Percentiles rank a stretch among this genome's conserved stretches.
Evolutionary conservation across 352 stramenopile genomes (phyloP).

Genomic region (Globisporangium abappressorium): DNA sequence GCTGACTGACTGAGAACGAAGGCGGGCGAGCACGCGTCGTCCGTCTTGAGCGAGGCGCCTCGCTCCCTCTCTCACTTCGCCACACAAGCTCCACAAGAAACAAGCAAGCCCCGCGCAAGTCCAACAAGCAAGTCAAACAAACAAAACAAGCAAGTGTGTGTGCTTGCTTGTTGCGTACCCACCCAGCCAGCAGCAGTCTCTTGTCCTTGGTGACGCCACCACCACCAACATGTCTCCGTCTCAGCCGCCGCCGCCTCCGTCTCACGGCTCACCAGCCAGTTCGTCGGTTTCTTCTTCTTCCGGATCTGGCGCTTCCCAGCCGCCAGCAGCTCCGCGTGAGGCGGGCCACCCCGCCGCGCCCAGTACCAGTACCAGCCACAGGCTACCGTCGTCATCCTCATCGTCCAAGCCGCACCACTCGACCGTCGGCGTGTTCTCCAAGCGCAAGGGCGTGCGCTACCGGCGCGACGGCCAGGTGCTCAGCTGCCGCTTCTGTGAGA

Average conservation of each 20-base stretch:
- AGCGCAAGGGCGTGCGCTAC: conserved; percentile 75
- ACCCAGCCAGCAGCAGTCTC: not conserved
- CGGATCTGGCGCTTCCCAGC: not conserved
- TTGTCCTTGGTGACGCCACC: not conserved
- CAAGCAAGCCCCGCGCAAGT: not conserved
- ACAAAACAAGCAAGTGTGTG: not conserved
- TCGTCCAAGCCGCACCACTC: conserved; percentile 7
- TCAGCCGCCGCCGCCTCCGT: conserved; percentile 4
- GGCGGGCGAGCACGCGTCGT: not conserved
- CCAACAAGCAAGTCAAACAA: not conserved
- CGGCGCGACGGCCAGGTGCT: conserved; percentile 48
- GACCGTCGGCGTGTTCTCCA: conserved; percentile 41
- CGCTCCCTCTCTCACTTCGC: not conserved
- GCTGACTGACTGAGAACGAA: not conserved
- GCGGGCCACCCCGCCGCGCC: not conserved
- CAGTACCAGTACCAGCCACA: not conserved
- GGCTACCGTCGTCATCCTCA: not conserved
- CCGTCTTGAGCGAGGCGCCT: not conserved
- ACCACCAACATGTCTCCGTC: not conserved
- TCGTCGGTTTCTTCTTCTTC: not conserved
- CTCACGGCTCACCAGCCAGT: not conserved
- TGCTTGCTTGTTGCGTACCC: not conserved
- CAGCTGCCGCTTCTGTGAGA: conserved; percentile 82
- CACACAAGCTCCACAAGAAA: not conserved
- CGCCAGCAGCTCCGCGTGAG: not conserved